These are phyloP conservation scores for Silene coronaria DNA, from an alignment of 179 eudicot species.

Conservation along the genomic window DNA sequence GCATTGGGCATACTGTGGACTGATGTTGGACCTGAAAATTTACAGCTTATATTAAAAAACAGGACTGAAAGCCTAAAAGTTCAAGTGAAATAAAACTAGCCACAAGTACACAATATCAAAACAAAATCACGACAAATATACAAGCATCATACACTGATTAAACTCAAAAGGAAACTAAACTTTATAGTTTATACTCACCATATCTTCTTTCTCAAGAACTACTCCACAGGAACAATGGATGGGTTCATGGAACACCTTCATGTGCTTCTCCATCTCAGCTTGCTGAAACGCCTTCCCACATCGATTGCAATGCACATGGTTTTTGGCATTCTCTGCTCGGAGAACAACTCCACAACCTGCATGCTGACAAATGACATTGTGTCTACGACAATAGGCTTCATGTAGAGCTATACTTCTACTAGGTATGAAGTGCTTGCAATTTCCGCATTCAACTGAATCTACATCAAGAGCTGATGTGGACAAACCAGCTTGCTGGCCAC, in stretches of 20 bases:
- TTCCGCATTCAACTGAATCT: slow-evolving; percentile 67
- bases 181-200: slow-evolving; percentile 43
- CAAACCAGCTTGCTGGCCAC: slow-evolving; percentile 59
- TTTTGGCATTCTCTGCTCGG: slow-evolving; percentile 61
- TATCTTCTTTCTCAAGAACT: slow-evolving; percentile 77
- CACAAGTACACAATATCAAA: background rate
- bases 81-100: background rate
- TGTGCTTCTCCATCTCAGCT: slow-evolving; percentile 82
- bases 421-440: slow-evolving; percentile 78
- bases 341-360: slow-evolving; percentile 79
- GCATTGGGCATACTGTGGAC: slow-evolving; percentile 62
- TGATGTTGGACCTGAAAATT: slow-evolving; percentile 71
- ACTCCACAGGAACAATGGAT: slow-evolving; percentile 74
- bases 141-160: background rate
- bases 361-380: slow-evolving; percentile 66
- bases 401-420: slow-evolving; percentile 71
- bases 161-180: background rate
- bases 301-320: slow-evolving; percentile 72
- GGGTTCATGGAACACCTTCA: slow-evolving; percentile 86
- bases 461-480: slow-evolving; percentile 44
- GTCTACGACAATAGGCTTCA: slow-evolving; percentile 82
- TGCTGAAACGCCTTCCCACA: slow-evolving; percentile 79
- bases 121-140: background rate
- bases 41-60: background rate
- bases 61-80: background rate